phyloP scores from a whole-genome alignment of 306 rosid genomes.

The Canavalia ensiformis region DNA sequence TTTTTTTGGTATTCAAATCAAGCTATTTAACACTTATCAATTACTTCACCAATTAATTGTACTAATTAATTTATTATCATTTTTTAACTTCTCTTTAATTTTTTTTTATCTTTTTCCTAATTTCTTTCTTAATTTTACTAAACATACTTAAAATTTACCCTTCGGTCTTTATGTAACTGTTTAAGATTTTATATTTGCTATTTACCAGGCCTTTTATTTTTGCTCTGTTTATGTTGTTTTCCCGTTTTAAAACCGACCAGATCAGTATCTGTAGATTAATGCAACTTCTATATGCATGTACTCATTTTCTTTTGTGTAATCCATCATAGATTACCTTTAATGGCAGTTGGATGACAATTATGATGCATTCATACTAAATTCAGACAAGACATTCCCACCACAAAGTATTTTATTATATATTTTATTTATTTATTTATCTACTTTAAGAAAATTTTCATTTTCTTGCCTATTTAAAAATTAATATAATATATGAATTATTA shows the following conservation, averaged over 20 bases:
- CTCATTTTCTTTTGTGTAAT: background rate
- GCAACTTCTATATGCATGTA: background rate
- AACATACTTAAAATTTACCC: background rate
- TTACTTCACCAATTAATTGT: too few relatives aligned
- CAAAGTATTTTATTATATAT: background rate
- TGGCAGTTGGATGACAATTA: background rate
- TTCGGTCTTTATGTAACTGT: background rate
- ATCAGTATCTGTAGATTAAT: background rate
- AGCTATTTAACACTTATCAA: too few relatives aligned
- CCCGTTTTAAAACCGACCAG: background rate
- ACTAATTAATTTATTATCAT: too few relatives aligned
- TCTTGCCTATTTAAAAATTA: too few relatives aligned
- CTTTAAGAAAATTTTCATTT: too few relatives aligned
- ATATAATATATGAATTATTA: too few relatives aligned
- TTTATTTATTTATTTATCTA: too few relatives aligned
- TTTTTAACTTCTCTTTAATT: too few relatives aligned
- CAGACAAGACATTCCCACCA: background rate
- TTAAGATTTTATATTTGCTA: constrained; percentile 13
- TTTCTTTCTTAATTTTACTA: too few relatives aligned
- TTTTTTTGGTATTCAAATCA: too few relatives aligned
- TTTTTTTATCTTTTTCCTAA: too few relatives aligned
- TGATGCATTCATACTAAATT: constrained; percentile 5
- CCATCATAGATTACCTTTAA: background rate
- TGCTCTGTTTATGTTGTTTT: background rate
- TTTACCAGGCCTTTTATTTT: background rate